phyloP scores from a whole-genome alignment of 2,329 filamentous ascomycete genomes.

The Zalaria obscura region DNA sequence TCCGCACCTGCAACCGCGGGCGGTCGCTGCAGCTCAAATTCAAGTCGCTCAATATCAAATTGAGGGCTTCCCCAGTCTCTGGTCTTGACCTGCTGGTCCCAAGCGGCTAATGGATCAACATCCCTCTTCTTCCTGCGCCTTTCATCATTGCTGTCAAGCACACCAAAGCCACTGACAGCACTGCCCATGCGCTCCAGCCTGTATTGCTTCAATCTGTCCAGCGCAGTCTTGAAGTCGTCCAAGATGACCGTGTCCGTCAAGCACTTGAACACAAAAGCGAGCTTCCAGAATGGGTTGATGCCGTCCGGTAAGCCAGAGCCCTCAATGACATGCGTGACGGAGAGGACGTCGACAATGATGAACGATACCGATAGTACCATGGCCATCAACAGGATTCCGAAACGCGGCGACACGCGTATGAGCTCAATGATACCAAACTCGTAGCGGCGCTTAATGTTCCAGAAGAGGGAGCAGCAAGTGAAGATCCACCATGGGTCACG shows the following conservation, averaged over 20 bases:
- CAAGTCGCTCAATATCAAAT: not conserved
- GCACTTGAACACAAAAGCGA: slow-evolving; percentile 52
- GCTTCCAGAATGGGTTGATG: slow-evolving; percentile 54
- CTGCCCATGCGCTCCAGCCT: slow-evolving; percentile 21
- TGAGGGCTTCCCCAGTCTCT: not conserved
- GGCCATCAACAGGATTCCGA: slow-evolving; percentile 45
- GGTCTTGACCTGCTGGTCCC: not conserved
- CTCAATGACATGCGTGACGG: slow-evolving; percentile 33
- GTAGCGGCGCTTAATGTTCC: slow-evolving; percentile 48
- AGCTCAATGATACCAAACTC: slow-evolving; percentile 44
- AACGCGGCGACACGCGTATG: slow-evolving; percentile 46
- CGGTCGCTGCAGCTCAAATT: not conserved
- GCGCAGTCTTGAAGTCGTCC: slow-evolving; percentile 52
- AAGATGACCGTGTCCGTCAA: slow-evolving; percentile 52
- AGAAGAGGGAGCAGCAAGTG: slow-evolving; percentile 44
- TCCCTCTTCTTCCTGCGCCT: not conserved
- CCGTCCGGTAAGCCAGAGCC: slow-evolving; percentile 25
- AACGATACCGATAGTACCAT: slow-evolving; percentile 49
- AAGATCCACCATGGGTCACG: slow-evolving; percentile 58
- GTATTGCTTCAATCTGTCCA: slow-evolving; percentile 32
- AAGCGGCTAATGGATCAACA: not conserved
- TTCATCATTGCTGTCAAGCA: not conserved
- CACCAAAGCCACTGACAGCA: not conserved
- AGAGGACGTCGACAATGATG: slow-evolving; percentile 46
- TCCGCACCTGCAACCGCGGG: not conserved